phyloP scores from a whole-genome alignment of 2,329 filamentous ascomycete genomes.

The Geoglossum cookeanum region DNA sequence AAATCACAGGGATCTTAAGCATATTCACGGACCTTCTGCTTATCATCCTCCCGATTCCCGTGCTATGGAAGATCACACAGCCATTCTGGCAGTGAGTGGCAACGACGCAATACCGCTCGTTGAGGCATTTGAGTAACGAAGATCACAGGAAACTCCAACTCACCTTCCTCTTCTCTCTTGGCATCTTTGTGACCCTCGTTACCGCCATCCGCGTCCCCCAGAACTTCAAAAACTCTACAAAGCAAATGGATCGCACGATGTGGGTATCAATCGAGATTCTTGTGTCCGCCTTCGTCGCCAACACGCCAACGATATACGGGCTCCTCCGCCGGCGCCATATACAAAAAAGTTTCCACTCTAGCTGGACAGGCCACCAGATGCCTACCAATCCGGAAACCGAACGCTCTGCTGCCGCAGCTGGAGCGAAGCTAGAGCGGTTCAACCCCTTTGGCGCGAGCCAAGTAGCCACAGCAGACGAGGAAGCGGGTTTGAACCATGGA shows the following conservation, averaged over 20 bases:
- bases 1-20: conserved; percentile 15
- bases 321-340: background rate
- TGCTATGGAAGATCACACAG: conserved; percentile 11
- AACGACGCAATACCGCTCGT: background rate
- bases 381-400: background rate
- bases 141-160: conserved; percentile 16
- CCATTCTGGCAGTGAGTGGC: conserved; percentile 8
- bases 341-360: background rate
- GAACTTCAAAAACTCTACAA: conserved; percentile 18
- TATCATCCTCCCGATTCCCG: conserved; percentile 16
- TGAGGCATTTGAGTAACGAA: background rate
- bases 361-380: background rate
- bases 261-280: conserved; percentile 23
- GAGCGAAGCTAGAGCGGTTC: background rate
- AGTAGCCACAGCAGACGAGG: too few relatives aligned
- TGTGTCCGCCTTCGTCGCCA: conserved; percentile 19
- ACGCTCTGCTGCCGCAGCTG: background rate
- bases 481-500: too few relatives aligned
- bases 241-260: conserved; percentile 20
- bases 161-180: conserved; percentile 19
- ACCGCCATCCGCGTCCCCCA: conserved; percentile 23
- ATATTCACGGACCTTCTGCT: conserved; percentile 17
- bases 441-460: too few relatives aligned
- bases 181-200: conserved; percentile 22
- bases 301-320: conserved; percentile 21